These are phyloP conservation scores for Ogataea ramenticola DNA, from an alignment of 805 yeast genomes.

Conservation along the genomic window DNA sequence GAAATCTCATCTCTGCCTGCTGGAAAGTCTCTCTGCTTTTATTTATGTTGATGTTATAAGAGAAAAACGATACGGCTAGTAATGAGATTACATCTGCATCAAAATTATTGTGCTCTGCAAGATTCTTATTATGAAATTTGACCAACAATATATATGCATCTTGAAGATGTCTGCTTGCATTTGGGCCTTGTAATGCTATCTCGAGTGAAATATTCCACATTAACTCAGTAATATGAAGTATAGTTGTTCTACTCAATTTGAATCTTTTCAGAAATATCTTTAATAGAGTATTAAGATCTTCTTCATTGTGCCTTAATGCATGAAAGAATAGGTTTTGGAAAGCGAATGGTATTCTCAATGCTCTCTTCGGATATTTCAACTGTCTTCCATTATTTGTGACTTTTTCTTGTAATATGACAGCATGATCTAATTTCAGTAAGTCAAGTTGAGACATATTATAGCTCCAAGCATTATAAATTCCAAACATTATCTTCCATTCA, in stretches of 20 bases:
- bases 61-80: constrained; percentile 22
- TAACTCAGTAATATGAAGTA: constrained; percentile 15
- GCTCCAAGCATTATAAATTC: constrained; percentile 15
- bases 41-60: constrained; percentile 14
- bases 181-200: constrained; percentile 2
- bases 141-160: constrained; percentile 20
- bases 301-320: constrained; percentile 16
- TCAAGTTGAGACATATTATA: constrained; percentile 15
- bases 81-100: constrained; percentile 19
- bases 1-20: constrained; percentile 23
- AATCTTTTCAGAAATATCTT: constrained; percentile 6
- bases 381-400: constrained; percentile 1
- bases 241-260: not conserved
- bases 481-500: constrained; percentile 19
- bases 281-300: constrained; percentile 14
- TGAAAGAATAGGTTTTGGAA: constrained; percentile 19
- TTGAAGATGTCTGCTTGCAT: constrained; percentile 4
- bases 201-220: constrained; percentile 24
- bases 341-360: constrained; percentile 18
- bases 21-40: constrained; percentile 17
- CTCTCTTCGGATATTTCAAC: constrained; percentile 1
- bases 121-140: constrained; percentile 13
- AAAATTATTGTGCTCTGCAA: constrained; percentile 7
- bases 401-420: constrained; percentile 8
- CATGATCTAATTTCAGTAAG: constrained; percentile 19